These are phyloP conservation scores for Limnomonas spitsbergensis DNA, from an alignment of 139 green algal genomes.

Conservation along the genomic window DNA sequence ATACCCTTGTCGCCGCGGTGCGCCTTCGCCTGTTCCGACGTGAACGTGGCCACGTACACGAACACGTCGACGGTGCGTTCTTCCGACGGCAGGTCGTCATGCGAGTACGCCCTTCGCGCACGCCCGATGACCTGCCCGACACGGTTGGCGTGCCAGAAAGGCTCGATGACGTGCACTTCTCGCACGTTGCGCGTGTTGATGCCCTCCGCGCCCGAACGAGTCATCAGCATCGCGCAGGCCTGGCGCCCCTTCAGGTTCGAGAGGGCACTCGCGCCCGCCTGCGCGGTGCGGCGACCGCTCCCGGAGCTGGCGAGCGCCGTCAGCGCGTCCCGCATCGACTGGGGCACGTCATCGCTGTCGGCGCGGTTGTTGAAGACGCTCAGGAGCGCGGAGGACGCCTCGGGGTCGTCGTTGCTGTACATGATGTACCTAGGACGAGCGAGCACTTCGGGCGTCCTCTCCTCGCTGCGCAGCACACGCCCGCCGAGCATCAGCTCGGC, in stretches of 20 bases:
- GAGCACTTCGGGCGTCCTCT: neutral
- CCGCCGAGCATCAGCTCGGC: too few species aligned
- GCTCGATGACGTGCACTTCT: constrained; percentile 25
- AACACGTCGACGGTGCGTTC: constrained; percentile 18
- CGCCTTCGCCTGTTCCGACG: neutral
- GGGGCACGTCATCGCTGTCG: neutral
- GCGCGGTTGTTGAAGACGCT: constrained; percentile 10
- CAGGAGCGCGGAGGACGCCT: neutral
- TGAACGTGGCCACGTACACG: constrained; percentile 11
- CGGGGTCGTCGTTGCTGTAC: neutral
- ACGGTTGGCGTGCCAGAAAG: constrained; percentile 23
- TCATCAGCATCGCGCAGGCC: constrained; percentile 12
- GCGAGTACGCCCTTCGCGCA: neutral
- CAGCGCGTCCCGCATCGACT: neutral
- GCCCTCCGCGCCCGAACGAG: constrained; percentile 15
- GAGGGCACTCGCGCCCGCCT: too few species aligned
- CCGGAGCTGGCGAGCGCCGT: neutral
- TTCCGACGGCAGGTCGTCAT: constrained; percentile 3
- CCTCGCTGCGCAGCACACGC: neutral
- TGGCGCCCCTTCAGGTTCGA: neutral
- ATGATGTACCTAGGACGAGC: neutral
- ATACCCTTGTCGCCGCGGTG: neutral
- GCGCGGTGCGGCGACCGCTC: too few species aligned
- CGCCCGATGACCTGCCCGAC: constrained; percentile 27
- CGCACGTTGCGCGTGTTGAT: constrained; percentile 19